Percentiles rank a stretch among this genome's conserved stretches.
These are phyloP conservation scores for Ramalina peruviana DNA, from an alignment of 495 filamentous ascomycete species.

Conservation along the genomic window DNA sequence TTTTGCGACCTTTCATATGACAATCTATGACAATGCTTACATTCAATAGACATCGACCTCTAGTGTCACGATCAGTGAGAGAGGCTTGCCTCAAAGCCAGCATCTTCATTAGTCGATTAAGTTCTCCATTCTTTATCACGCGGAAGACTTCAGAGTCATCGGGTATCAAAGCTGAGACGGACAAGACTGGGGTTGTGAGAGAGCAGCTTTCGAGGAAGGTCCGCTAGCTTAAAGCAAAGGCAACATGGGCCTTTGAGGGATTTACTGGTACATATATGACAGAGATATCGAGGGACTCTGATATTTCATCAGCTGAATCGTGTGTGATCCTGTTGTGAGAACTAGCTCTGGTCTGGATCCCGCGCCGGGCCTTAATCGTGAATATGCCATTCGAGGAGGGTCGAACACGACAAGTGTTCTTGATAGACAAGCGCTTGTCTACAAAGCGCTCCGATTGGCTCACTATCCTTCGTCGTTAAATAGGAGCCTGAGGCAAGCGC, in stretches of 20 bases:
- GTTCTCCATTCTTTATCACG: background rate
- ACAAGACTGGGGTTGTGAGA: background rate
- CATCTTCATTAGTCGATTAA: background rate
- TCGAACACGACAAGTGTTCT: background rate
- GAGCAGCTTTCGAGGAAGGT: background rate
- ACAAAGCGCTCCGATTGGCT: background rate
- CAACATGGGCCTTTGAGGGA: background rate
- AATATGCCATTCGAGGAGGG: background rate
- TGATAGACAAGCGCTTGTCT: background rate
- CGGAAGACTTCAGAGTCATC: background rate
- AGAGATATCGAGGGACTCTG: background rate
- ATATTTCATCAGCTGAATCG: background rate
- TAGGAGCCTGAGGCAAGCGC: too few species aligned
- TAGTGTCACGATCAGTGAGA: background rate
- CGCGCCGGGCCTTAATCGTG: background rate
- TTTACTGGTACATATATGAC: background rate
- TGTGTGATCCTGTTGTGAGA: background rate
- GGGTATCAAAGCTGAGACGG: background rate
- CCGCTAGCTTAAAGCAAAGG: background rate
- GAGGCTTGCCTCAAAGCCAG: background rate
- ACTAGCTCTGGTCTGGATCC: background rate
- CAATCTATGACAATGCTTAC: background rate
- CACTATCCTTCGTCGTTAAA: background rate
- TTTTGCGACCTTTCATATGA: background rate
- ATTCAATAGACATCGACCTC: background rate